Evolutionary conservation across 1,284 basidiomycete genomes (phyloP).

Genomic region (Marasmius oreades): DNA sequence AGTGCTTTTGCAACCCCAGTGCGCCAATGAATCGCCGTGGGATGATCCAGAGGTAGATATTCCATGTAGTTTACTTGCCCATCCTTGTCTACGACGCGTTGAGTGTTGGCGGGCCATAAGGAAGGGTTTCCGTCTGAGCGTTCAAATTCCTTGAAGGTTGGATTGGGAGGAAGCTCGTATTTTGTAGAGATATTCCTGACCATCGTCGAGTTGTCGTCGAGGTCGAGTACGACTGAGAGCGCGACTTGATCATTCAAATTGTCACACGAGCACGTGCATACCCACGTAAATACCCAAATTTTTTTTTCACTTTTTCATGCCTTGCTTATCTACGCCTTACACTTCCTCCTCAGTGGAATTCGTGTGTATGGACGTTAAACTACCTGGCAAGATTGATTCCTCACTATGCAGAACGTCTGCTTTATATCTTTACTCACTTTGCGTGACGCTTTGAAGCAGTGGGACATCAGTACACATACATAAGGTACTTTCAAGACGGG

Average conservation of each 20-base stretch:
- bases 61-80: constrained; percentile 71
- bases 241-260: neutral
- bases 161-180: constrained; percentile 44
- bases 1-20: constrained; percentile 50
- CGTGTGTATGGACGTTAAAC: constrained; percentile 48
- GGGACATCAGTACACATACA: too few relatives aligned
- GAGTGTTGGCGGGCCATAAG: constrained; percentile 56
- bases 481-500: too few relatives aligned
- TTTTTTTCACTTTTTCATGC: constrained; percentile 19
- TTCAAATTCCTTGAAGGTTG: constrained; percentile 54
- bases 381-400: constrained; percentile 38
- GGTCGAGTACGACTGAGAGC: neutral
- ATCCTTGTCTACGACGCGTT: constrained; percentile 45
- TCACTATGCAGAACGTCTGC: constrained; percentile 11
- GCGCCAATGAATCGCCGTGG: constrained; percentile 58
- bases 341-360: constrained; percentile 15
- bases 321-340: constrained; percentile 48
- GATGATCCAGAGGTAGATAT: constrained; percentile 45
- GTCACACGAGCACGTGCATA: neutral
- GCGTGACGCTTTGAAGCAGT: constrained; percentile 14
- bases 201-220: neutral
- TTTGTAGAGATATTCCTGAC: constrained; percentile 22
- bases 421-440: neutral
- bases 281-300: neutral
- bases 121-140: constrained; percentile 53